These are phyloP conservation scores for Gracilariopsis chorda DNA, from an alignment of 23 red algal species.

Conservation along the genomic window DNA sequence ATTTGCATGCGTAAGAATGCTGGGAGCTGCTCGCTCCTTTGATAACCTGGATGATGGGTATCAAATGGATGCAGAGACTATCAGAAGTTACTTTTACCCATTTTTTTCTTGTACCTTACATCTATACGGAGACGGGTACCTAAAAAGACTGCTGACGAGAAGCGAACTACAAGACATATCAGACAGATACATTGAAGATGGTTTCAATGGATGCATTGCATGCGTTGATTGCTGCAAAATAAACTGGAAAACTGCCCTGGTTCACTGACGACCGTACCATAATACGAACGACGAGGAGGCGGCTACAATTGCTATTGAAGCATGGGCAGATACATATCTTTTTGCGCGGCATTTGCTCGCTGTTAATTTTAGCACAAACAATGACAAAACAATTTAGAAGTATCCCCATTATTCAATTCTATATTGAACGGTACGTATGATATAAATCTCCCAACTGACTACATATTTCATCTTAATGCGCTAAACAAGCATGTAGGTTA, in stretches of 20 bases:
- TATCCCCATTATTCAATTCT: constrained; percentile 8
- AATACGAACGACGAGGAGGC: constrained; percentile 9
- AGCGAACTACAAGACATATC: constrained; percentile 13
- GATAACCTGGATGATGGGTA: background rate
- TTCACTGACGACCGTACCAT: constrained; percentile 26
- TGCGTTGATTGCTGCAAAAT: constrained; percentile 23
- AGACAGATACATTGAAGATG: background rate
- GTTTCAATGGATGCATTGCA: constrained; percentile 18
- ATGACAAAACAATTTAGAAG: background rate
- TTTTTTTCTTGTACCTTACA: too few species aligned
- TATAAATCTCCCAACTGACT: constrained; percentile 4
- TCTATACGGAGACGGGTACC: background rate
- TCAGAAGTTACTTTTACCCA: background rate
- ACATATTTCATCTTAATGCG: background rate
- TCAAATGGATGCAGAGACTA: constrained; percentile 2
- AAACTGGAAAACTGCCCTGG: constrained; percentile 49
- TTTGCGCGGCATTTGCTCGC: constrained; percentile 33
- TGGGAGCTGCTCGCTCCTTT: background rate
- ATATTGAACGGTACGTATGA: constrained; percentile 24
- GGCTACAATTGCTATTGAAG: constrained; percentile 21
- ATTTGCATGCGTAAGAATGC: constrained; percentile 1
- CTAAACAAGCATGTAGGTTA: background rate
- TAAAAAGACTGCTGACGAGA: background rate
- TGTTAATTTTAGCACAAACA: constrained; percentile 14
- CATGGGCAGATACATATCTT: constrained; percentile 10